Percentiles rank a stretch among this genome's conserved stretches.
phyloP scores from a whole-genome alignment of 2,329 filamentous ascomycete genomes.

The Hymenoscyphus fructigenus region DNA sequence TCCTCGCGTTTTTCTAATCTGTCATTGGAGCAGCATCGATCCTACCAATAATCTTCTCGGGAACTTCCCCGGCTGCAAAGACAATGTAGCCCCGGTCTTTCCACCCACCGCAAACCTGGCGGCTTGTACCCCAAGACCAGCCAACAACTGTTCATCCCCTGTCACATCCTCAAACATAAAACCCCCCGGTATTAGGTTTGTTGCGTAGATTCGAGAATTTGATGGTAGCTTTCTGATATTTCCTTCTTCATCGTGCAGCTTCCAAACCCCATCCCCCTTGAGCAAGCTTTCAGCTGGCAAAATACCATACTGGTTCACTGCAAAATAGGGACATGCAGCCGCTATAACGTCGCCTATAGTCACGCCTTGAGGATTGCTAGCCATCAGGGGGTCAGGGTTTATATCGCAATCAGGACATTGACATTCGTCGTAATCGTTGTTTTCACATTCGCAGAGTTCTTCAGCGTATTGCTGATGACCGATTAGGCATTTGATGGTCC shows the following conservation, averaged over 20 bases:
- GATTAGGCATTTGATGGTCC: not conserved
- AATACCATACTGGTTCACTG: not conserved
- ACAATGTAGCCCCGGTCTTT: not conserved
- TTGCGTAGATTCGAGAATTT: not conserved
- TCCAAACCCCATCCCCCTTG: not conserved
- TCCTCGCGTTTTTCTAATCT: not conserved
- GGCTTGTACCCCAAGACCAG: not conserved
- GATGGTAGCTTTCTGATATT: not conserved
- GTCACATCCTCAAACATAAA: not conserved
- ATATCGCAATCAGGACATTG: not conserved
- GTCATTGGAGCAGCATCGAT: not conserved
- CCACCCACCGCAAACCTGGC: not conserved
- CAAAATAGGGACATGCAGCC: not conserved
- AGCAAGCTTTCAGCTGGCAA: not conserved
- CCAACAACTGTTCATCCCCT: not conserved
- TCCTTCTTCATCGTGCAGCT: not conserved
- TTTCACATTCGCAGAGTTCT: not conserved
- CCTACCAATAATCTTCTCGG: not conserved
- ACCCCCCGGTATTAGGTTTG: not conserved
- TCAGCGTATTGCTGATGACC: not conserved
- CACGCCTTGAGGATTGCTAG: not conserved
- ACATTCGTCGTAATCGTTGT: not conserved
- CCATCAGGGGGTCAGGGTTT: not conserved
- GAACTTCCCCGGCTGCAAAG: not conserved
- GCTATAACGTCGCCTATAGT: not conserved